phyloP scores from a whole-genome alignment of 192 early-diverging fungal species.

The Coemansia reversa region DNA sequence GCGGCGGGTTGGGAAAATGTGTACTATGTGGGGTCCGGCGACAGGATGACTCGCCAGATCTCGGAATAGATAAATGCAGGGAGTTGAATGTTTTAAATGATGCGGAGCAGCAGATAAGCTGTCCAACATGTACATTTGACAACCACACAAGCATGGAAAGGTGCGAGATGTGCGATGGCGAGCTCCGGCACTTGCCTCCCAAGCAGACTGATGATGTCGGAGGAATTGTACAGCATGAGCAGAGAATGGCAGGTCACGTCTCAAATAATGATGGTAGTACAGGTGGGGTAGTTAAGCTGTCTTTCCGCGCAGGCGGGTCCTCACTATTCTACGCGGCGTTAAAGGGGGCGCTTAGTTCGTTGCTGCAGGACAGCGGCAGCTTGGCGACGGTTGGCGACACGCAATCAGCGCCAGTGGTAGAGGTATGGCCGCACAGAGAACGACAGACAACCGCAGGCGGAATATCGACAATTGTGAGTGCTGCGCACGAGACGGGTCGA shows the following conservation, averaged over 20 bases:
- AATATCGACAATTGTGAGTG: conserved; percentile 48
- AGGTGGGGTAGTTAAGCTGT: conserved; percentile 60
- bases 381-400: background rate
- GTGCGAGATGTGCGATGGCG: conserved; percentile 84
- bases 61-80: background rate
- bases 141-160: conserved; percentile 76
- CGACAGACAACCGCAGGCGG: conserved; percentile 30
- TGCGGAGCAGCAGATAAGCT: conserved; percentile 41
- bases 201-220: conserved; percentile 1
- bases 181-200: conserved; percentile 45
- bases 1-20: conserved; percentile 29
- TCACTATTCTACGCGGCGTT: conserved; percentile 62
- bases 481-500: conserved; percentile 64
- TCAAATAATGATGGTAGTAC: conserved; percentile 4
- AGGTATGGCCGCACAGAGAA: background rate
- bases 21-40: conserved; percentile 44
- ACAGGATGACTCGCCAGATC: conserved; percentile 11
- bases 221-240: background rate
- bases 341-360: conserved; percentile 59
- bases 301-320: conserved; percentile 76
- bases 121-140: conserved; percentile 82
- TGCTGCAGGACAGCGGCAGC: conserved; percentile 58
- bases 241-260: background rate
- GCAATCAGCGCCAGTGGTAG: background rate
- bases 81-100: background rate